Conservation (phyloP, 345 rosid genomes). For the Adansonia digitata region DNA sequence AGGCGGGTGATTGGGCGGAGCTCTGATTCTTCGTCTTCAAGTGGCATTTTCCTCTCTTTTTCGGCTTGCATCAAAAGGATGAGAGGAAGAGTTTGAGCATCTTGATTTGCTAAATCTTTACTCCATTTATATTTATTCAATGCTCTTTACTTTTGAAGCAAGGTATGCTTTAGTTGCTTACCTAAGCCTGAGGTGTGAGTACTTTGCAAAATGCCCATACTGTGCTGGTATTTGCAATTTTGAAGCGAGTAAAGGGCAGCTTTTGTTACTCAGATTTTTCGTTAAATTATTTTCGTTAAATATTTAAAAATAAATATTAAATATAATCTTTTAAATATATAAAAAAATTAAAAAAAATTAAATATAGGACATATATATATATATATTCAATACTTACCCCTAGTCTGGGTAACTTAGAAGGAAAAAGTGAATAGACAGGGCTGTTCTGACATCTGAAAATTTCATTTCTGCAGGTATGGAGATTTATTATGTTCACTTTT, state of each 20-base stretch:
- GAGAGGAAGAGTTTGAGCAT: background rate
- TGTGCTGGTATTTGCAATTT: conserved; percentile 11
- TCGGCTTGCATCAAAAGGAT: conserved; percentile 13
- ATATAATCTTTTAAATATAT: too few species aligned
- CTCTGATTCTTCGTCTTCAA: conserved; percentile 48
- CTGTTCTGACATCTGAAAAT: conserved; percentile 10
- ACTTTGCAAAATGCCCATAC: conserved; percentile 20
- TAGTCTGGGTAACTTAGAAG: too few species aligned
- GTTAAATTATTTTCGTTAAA: too few species aligned
- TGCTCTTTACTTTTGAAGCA: conserved; percentile 34
- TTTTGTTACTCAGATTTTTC: too few species aligned
- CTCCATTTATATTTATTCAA: conserved; percentile 3
- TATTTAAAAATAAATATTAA: too few species aligned
- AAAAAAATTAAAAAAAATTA: too few species aligned
- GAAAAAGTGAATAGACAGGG: too few species aligned
- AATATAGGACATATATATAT: too few species aligned
- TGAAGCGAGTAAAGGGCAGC: background rate
- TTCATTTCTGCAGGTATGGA: background rate
- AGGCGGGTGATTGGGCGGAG: conserved; percentile 26
- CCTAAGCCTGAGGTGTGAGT: conserved; percentile 23
- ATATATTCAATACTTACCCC: too few species aligned
- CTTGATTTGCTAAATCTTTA: conserved; percentile 17
- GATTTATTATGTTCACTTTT: conserved; percentile 10
- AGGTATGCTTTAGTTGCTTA: conserved; percentile 20
- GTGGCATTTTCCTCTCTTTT: conserved; percentile 34